Evolutionary conservation across 2,329 filamentous ascomycete genomes (phyloP).

Genomic region (Podosphaera leucotricha): DNA sequence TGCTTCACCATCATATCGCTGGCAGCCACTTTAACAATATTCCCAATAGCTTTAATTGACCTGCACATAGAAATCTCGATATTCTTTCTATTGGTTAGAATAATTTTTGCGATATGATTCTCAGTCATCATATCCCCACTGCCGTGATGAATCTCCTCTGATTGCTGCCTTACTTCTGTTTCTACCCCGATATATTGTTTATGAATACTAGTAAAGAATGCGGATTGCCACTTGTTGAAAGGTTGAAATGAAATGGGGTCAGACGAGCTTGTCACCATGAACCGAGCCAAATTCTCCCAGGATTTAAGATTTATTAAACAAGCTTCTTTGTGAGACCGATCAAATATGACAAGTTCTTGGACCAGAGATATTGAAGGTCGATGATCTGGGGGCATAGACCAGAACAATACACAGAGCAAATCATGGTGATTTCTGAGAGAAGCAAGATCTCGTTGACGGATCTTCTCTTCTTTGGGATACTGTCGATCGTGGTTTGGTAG

Average conservation of each 20-base stretch:
- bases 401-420: slow-evolving; percentile 41
- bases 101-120: slow-evolving; percentile 2
- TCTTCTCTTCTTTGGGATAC: slow-evolving; percentile 35
- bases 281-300: slow-evolving; percentile 38
- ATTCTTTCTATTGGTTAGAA: slow-evolving; percentile 3
- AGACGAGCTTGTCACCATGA: slow-evolving; percentile 25
- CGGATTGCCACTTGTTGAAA: slow-evolving; percentile 32
- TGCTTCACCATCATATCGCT: slow-evolving; percentile 6
- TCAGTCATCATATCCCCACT: slow-evolving; percentile 2
- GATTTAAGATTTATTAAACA: slow-evolving; percentile 38
- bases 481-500: slow-evolving; percentile 43
- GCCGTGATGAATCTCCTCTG: slow-evolving; percentile 2
- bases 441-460: slow-evolving; percentile 35
- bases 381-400: slow-evolving; percentile 31
- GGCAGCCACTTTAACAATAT: slow-evolving; percentile 4
- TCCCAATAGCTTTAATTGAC: slow-evolving; percentile 5
- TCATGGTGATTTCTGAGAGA: slow-evolving; percentile 46
- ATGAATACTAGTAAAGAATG: slow-evolving; percentile 31
- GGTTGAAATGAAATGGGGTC: slow-evolving; percentile 21
- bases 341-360: slow-evolving; percentile 33
- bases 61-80: slow-evolving; percentile 5
- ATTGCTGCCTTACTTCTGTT: slow-evolving; percentile 8
- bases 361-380: slow-evolving; percentile 30
- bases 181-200: slow-evolving; percentile 25
- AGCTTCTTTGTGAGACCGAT: slow-evolving; percentile 40